phyloP scores from a whole-genome alignment of 2,329 filamentous ascomycete genomes.

The Xylariales sp. region DNA sequence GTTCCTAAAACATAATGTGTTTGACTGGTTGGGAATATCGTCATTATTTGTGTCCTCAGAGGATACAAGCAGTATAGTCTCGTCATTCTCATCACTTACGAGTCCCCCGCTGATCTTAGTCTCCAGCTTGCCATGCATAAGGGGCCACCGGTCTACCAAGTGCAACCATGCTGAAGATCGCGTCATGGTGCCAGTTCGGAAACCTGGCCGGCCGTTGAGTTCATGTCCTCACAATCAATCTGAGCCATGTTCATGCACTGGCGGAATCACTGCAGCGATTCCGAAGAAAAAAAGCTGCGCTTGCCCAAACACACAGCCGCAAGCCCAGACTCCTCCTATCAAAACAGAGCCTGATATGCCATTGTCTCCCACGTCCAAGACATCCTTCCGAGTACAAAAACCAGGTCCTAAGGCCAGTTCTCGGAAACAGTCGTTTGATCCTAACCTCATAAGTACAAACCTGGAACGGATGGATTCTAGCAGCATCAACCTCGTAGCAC shows the following conservation, averaged over 20 bases:
- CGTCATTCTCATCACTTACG: no score
- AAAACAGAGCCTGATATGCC: conserved; percentile 17
- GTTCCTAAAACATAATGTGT: no score
- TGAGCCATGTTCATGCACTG: conserved; percentile 57
- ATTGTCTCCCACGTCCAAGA: conserved; percentile 26
- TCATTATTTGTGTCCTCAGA: no score
- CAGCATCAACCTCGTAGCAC: conserved; percentile 39
- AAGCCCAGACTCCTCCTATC: neutral
- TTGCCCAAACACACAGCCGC: conserved; percentile 34
- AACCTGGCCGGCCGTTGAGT: conserved; percentile 67
- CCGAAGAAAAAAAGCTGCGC: conserved; percentile 53
- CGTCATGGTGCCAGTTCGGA: conserved; percentile 66
- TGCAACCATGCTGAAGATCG: conserved; percentile 66
- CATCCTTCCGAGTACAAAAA: conserved; percentile 44
- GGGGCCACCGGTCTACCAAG: conserved; percentile 71
- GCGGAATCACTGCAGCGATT: conserved; percentile 60
- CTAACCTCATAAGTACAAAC: conserved; percentile 22
- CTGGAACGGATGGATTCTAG: conserved; percentile 50
- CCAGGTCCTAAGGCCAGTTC: conserved; percentile 27
- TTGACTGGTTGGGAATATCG: no score
- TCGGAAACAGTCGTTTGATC: conserved; percentile 47
- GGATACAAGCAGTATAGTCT: no score
- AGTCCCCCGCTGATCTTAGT: conserved; percentile 7
- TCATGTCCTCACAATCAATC: conserved; percentile 63
- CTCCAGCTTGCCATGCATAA: conserved; percentile 66